Percentiles rank a stretch among this genome's conserved stretches.
Evolutionary conservation across 2,329 filamentous ascomycete species (phyloP).

Genomic region (Arthrobotrys iridis): DNA sequence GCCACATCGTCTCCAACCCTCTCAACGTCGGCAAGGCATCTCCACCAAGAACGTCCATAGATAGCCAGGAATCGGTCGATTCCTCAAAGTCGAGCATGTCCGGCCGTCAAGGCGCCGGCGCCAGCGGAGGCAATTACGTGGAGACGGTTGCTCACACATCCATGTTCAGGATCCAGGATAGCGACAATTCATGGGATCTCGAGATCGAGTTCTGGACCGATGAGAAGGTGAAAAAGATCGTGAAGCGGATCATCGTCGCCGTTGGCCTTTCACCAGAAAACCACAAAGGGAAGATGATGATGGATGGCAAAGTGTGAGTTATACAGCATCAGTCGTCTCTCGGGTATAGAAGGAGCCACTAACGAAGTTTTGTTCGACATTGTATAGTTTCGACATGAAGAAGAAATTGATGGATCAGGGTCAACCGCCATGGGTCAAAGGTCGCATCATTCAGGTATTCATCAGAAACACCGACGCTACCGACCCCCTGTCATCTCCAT

Average conservation of each 20-base stretch:
- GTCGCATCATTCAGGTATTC: background rate
- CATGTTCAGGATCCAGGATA: conserved; percentile 1
- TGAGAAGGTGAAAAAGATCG: conserved; percentile 14
- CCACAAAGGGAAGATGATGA: background rate
- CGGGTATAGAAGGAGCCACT: background rate
- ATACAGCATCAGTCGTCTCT: background rate
- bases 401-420: background rate
- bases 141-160: background rate
- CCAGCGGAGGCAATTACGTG: background rate
- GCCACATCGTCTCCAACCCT: conserved; percentile 29
- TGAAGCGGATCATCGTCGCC: background rate
- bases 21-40: conserved; percentile 18
- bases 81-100: conserved; percentile 13
- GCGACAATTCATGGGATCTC: background rate
- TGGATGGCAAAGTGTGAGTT: conserved; percentile 30
- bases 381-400: background rate
- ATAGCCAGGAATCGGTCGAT: background rate
- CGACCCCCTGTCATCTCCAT: background rate
- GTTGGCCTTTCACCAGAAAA: background rate
- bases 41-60: conserved; percentile 3
- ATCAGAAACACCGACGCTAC: background rate
- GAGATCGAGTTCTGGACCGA: conserved; percentile 23
- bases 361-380: background rate
- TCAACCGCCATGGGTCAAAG: background rate
- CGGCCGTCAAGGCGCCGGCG: background rate